A percentile compares a stretch with the other conserved stretches of the same genome.
phyloP scores from a whole-genome alignment of 179 eudicot species.

The Beta corolliflora region DNA sequence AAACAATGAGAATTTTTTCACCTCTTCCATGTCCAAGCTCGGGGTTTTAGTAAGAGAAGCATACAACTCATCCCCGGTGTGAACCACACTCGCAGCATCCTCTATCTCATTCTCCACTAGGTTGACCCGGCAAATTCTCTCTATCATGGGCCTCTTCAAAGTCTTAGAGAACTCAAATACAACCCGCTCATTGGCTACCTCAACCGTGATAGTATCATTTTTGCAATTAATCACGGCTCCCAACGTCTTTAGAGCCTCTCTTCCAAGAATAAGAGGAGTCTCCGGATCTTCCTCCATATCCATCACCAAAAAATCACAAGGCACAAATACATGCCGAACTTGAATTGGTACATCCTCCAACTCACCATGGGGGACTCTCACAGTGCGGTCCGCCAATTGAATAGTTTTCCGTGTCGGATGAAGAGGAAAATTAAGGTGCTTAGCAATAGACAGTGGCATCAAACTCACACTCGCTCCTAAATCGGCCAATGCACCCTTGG shows the following conservation, averaged over 20 bases:
- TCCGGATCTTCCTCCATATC: neutral
- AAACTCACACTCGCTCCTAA: neutral
- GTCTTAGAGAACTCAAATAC: too few species aligned
- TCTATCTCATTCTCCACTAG: neutral
- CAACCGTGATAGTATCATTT: neutral
- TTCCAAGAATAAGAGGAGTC: neutral
- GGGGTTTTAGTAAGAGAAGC: too few species aligned
- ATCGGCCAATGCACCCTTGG: neutral
- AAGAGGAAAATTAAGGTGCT: neutral
- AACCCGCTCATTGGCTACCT: neutral
- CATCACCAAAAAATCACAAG: neutral
- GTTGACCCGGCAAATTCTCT: neutral
- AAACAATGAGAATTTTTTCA: too few species aligned
- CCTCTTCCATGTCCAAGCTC: too few species aligned
- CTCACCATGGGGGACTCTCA: too few species aligned
- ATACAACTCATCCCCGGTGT: too few species aligned
- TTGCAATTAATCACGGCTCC: neutral
- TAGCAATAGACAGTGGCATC: neutral
- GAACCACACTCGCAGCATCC: neutral
- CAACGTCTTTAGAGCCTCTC: neutral
- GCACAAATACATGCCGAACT: neutral
- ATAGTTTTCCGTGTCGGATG: too few species aligned
- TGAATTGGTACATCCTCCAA: neutral
- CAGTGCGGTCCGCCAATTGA: too few species aligned
- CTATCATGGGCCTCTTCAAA: too few species aligned